These are phyloP conservation scores for Lagenidium sp. DNA, from an alignment of 352 stramenopile genomes.

Conservation along the genomic window DNA sequence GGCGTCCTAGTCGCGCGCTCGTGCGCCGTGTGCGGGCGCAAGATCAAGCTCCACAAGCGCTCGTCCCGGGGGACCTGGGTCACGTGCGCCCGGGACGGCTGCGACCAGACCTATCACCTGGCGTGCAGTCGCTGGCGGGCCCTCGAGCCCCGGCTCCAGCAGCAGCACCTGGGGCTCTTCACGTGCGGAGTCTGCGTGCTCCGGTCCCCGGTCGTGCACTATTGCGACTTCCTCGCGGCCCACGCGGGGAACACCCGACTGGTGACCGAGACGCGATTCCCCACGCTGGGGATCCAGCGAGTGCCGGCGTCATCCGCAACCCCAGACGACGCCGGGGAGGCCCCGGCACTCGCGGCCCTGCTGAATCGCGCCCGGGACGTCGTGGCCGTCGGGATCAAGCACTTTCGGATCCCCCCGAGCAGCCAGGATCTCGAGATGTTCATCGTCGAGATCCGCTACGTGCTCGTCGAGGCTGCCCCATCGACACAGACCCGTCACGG, in stretches of 20 bases:
- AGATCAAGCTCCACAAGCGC: slow-evolving; percentile 26
- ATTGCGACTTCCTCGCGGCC: slow-evolving; percentile 59
- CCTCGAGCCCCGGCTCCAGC: slow-evolving; percentile 17
- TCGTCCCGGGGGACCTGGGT: slow-evolving; percentile 17
- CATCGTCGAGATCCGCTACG: slow-evolving; percentile 29
- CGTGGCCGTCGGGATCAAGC: slow-evolving; percentile 37
- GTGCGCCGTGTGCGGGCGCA: slow-evolving; percentile 41
- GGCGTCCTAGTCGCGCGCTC: slow-evolving; percentile 35
- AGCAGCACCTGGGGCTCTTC: slow-evolving; percentile 19
- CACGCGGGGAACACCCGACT: slow-evolving; percentile 23
- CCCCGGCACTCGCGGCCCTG: slow-evolving; percentile 19
- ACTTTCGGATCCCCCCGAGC: slow-evolving; percentile 27
- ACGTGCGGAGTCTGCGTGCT: slow-evolving; percentile 36
- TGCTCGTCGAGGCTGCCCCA: slow-evolving; percentile 9
- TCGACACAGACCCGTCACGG: too few species aligned
- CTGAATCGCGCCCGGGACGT: slow-evolving; percentile 26
- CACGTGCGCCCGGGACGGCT: slow-evolving; percentile 35
- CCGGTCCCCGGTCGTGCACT: slow-evolving; percentile 23
- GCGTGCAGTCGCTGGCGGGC: slow-evolving; percentile 54
- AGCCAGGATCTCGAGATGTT: slow-evolving; percentile 46
- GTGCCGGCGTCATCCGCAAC: not conserved
- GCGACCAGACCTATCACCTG: slow-evolving; percentile 50
- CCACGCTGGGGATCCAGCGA: slow-evolving; percentile 21
- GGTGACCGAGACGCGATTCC: slow-evolving; percentile 42
- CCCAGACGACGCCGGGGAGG: not conserved